Percentiles rank a stretch among this genome's conserved stretches.
phyloP scores from a whole-genome alignment of 179 eudicot species.

The Beta lomatogona region DNA sequence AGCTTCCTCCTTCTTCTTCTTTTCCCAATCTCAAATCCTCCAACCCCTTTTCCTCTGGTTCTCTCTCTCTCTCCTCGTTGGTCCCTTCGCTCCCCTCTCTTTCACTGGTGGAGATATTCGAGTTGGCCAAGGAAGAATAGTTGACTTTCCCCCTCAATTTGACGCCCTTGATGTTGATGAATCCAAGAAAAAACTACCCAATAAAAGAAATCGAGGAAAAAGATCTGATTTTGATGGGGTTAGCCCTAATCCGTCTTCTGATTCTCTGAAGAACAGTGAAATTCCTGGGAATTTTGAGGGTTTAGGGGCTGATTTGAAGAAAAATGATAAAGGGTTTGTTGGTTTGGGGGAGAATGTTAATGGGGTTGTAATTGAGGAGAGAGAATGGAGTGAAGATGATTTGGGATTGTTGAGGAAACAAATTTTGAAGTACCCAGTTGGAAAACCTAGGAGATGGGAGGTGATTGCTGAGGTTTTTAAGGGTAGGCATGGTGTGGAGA shows the following conservation, averaged over 20 bases:
- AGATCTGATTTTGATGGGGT: conserved; percentile 43
- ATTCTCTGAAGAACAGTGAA: conserved; percentile 18
- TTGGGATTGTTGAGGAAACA: conserved; percentile 64
- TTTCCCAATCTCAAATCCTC: conserved; percentile 50
- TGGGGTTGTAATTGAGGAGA: conserved; percentile 35
- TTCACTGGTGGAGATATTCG: conserved; percentile 73
- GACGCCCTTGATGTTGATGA: conserved; percentile 34
- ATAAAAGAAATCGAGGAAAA: conserved; percentile 34
- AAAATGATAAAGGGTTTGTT: conserved; percentile 11
- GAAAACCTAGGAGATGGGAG: conserved; percentile 91
- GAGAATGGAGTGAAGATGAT: conserved; percentile 77
- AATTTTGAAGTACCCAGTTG: conserved; percentile 73
- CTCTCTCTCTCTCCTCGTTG: conserved; percentile 71
- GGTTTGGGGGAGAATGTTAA: not conserved
- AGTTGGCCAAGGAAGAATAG: conserved; percentile 62
- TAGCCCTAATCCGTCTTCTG: conserved; percentile 21
- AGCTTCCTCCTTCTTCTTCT: conserved; percentile 40
- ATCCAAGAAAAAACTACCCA: conserved; percentile 33
- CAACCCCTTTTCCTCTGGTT: conserved; percentile 55
- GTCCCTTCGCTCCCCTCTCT: conserved; percentile 80
- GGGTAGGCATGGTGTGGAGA: conserved; percentile 66
- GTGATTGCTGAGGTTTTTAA: conserved; percentile 65
- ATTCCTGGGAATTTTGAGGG: conserved; percentile 24
- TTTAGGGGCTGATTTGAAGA: conserved; percentile 17
- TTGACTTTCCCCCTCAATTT: conserved; percentile 37